Evolutionary conservation across 169 alveolate genomes (phyloP).

Genomic region (Plasmodium gaboni): DNA sequence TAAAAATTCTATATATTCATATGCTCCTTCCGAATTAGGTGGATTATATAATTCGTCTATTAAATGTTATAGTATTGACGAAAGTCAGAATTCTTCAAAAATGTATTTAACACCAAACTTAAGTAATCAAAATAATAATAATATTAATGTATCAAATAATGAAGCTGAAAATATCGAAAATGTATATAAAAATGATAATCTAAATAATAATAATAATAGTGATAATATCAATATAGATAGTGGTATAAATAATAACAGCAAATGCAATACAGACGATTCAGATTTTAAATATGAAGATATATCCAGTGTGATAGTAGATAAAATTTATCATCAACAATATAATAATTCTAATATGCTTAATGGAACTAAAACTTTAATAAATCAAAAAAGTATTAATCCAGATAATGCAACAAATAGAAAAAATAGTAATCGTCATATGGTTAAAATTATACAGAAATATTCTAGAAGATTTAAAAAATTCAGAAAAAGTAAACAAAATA

Average conservation of each 20-base stretch:
- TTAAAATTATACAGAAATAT: slow-evolving; percentile 78
- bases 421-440: slow-evolving; percentile 75
- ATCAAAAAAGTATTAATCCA: not conserved
- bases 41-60: not conserved
- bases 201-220: not conserved
- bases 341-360: slow-evolving; percentile 13
- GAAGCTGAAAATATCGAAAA: not conserved
- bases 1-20: slow-evolving; percentile 14
- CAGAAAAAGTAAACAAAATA: slow-evolving; percentile 75
- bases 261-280: not conserved
- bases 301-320: slow-evolving; percentile 17
- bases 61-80: slow-evolving; percentile 4
- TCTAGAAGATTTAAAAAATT: slow-evolving; percentile 74
- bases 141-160: not conserved
- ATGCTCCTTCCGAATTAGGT: slow-evolving; percentile 13
- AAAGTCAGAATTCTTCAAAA: not conserved
- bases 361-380: slow-evolving; percentile 2
- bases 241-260: not conserved
- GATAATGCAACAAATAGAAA: slow-evolving; percentile 24
- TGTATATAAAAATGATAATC: not conserved
- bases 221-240: not conserved
- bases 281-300: not conserved
- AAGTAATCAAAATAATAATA: not conserved
- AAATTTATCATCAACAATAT: slow-evolving; percentile 34
- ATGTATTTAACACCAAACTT: not conserved